Base-by-base conservation (phyloP, 768 basidiomycete species). In the Mycena floridula region DNA sequence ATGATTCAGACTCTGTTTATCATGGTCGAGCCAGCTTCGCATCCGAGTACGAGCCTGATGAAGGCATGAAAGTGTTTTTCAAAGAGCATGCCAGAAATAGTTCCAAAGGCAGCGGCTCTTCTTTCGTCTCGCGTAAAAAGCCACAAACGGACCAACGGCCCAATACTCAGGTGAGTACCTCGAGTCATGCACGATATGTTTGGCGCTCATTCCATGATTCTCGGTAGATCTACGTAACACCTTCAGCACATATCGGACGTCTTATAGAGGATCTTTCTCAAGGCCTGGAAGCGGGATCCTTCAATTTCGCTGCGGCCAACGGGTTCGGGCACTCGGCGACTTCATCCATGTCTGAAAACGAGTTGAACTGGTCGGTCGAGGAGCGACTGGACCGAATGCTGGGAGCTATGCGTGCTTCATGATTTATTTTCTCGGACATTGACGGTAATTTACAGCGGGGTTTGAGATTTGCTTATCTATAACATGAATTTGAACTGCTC, bases 261-360 rank as follows among this genome's bases (percentile, higher is more conserved):
- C 72, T 92, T 47, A 89, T 92, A 46, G 89, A 92, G 58, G 79
- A 67, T 54, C 77, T 92, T 58, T 89, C 89, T 38, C 82, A 82
- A 59, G 84, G 81, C 25, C 79, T 81, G 69, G 89, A 92, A 51
- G 72, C 86, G 32, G 89, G 87, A 37, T 84, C 88, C 27, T 89
- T 90, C 70, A 90, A 90, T 57, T 79, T 90, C 57, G 57, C 72
- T 27, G 75, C 80, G 11, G 62, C 68, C 51, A 53, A 51, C 45
- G 46, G n/a, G 52, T 45, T 57, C 67, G 63, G 66, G 68, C 42
- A 81, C 52, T 82, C 86, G 16, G 63, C 74, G 15, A 68, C 84
- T 22, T 81, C 78, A 30, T 85, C 85, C 16, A 68, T 82, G 49
- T 80, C 86, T 24, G 79, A 77, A 35, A 64, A 74, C 49, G 81